These are phyloP conservation scores for Pluteus cervinus DNA, from an alignment of 768 basidiomycete genomes.

Conservation along the genomic window DNA sequence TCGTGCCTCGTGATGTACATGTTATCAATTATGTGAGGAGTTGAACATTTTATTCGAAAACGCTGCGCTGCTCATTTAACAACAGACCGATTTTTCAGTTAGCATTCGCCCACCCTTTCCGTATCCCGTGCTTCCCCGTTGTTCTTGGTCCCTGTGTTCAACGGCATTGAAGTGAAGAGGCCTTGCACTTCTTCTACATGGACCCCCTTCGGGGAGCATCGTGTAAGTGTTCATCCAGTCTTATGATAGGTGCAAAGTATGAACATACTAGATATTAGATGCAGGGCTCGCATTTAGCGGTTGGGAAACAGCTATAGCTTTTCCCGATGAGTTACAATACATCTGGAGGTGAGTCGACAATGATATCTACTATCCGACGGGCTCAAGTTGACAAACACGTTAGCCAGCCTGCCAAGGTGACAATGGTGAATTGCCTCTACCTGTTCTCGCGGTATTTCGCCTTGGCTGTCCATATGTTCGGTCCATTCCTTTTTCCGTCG, in stretches of 20 bases:
- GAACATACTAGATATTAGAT: conserved; percentile 6
- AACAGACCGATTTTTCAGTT: no score
- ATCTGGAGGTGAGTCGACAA: conserved; percentile 13
- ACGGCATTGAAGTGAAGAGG: no score
- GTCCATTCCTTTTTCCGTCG: neutral
- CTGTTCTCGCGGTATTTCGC: conserved; percentile 15
- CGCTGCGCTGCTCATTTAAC: no score
- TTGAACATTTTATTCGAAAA: no score
- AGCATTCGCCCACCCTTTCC: no score
- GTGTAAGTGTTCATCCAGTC: conserved; percentile 9
- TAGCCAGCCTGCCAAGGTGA: conserved; percentile 9
- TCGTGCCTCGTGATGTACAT: no score
- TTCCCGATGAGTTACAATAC: conserved; percentile 12
- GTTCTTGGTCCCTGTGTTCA: no score
- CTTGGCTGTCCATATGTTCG: conserved; percentile 11
- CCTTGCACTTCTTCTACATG: conserved; percentile 11
- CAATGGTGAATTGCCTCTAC: conserved; percentile 13
- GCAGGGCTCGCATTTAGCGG: conserved; percentile 8
- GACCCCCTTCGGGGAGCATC: conserved; percentile 11
- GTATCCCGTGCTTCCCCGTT: no score
- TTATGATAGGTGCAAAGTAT: neutral
- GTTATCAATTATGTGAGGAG: no score
- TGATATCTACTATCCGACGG: neutral
- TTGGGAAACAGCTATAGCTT: conserved; percentile 11
- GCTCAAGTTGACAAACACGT: neutral